These are phyloP conservation scores for Syzygium grande DNA, from an alignment of 345 rosid genomes.

Conservation along the genomic window DNA sequence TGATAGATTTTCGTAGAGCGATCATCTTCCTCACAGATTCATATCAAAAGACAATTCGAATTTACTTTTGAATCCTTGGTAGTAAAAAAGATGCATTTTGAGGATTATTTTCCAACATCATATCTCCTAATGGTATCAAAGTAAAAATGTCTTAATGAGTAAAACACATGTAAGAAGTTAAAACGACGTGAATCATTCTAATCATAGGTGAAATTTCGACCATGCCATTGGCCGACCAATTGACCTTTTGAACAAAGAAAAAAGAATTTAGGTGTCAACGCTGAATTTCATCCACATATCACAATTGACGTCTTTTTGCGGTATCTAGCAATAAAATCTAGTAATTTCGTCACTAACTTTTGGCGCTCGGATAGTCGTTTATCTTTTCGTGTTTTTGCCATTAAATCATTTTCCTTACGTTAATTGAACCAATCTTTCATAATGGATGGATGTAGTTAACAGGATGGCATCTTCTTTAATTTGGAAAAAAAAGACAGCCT, in stretches of 20 bases:
- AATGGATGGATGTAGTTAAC: not conserved
- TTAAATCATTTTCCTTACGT: not conserved
- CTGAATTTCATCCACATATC: not conserved
- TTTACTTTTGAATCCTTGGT: not conserved
- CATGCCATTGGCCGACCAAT: not conserved
- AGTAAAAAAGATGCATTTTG: not conserved
- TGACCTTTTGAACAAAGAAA: not conserved
- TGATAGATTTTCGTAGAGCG: no score
- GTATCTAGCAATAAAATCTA: not conserved
- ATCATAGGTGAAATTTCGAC: not conserved
- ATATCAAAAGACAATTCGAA: not conserved
- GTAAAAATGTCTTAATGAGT: not conserved
- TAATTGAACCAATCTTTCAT: not conserved
- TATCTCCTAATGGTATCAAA: rapidly evolving
- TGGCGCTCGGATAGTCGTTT: not conserved
- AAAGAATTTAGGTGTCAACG: not conserved
- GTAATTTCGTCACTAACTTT: not conserved
- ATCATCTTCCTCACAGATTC: no score
- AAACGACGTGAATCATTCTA: not conserved
- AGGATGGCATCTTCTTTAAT: not conserved
- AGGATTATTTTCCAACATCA: not conserved
- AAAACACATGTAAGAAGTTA: not conserved
- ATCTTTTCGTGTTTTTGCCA: not conserved
- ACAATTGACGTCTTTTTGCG: not conserved
- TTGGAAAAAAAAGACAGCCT: not conserved